These are phyloP conservation scores for Auricularia sp. DNA, from an alignment of 768 basidiomycete species.

Conservation along the genomic window DNA sequence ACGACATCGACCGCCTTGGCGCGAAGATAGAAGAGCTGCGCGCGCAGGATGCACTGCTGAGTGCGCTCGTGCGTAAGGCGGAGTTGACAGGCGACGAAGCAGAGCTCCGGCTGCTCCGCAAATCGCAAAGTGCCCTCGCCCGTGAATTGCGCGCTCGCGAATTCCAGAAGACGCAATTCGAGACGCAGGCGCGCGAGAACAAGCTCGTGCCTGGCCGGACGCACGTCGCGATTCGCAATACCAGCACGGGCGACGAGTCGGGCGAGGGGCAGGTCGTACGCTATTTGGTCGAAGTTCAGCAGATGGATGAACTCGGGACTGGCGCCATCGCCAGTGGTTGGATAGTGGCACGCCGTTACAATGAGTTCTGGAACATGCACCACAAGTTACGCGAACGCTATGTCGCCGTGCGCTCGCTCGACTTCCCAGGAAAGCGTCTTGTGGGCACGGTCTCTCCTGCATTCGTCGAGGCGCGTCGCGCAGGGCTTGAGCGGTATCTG, in stretches of 20 bases:
- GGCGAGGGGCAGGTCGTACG: constrained; percentile 79
- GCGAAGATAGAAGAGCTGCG: constrained; percentile 69
- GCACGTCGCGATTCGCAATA: constrained; percentile 73
- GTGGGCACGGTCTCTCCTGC: constrained; percentile 71
- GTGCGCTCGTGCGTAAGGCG: constrained; percentile 86
- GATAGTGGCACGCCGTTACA: constrained; percentile 89
- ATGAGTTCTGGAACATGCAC: constrained; percentile 88
- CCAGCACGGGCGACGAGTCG: constrained; percentile 70
- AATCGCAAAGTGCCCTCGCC: constrained; percentile 71
- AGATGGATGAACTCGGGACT: constrained; percentile 67
- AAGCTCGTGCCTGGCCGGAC: constrained; percentile 77
- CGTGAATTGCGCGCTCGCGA: constrained; percentile 74
- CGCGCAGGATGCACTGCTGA: constrained; percentile 73
- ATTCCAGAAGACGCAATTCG: constrained; percentile 89
- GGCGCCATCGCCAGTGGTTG: constrained; percentile 63
- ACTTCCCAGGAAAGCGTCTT: constrained; percentile 90
- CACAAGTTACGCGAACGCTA: constrained; percentile 74
- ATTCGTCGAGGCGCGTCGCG: constrained; percentile 74
- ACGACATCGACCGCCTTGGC: constrained; percentile 72
- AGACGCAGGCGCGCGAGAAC: constrained; percentile 89
- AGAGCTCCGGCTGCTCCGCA: constrained; percentile 73
- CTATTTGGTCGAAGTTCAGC: constrained; percentile 88
- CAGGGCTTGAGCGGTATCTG: constrained; percentile 79
- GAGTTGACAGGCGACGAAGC: constrained; percentile 86
- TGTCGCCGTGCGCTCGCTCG: constrained; percentile 53